A percentile compares a stretch with the other conserved stretches of the same genome.
phyloP scores from a whole-genome alignment of 192 early-diverging fungal species.

The Backusella mclennaniae region DNA sequence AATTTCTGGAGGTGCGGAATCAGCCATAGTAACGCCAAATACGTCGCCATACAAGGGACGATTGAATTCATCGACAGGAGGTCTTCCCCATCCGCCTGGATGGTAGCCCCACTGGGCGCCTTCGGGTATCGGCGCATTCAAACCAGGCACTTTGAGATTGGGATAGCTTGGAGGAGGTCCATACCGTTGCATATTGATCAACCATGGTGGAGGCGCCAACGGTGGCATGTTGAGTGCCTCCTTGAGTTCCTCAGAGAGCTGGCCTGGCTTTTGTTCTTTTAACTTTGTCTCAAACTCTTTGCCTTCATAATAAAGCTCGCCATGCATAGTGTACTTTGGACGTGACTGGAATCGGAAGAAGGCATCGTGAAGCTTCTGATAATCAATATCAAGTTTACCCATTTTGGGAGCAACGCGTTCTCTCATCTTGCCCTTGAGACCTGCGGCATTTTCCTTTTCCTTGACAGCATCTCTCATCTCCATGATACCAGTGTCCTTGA shows the following conservation, averaged over 20 bases:
- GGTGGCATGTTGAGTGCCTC: constrained; percentile 89
- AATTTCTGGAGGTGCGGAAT: constrained; percentile 52
- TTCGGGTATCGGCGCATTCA: constrained; percentile 94
- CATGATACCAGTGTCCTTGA: constrained; percentile 97
- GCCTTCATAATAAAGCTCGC: constrained; percentile 94
- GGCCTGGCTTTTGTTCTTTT: constrained; percentile 85
- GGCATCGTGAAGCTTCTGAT: constrained; percentile 96
- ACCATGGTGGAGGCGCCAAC: constrained; percentile 93
- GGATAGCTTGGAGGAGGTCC: constrained; percentile 96
- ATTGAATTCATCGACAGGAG: constrained; percentile 83
- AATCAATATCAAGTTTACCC: constrained; percentile 96
- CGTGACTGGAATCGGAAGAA: constrained; percentile 96
- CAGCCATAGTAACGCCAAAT: constrained; percentile 66
- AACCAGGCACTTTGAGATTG: constrained; percentile 84
- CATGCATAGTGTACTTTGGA: constrained; percentile 69
- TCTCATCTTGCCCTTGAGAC: constrained; percentile 80
- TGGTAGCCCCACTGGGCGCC: constrained; percentile 99
- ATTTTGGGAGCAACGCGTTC: constrained; percentile 92
- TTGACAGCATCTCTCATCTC: constrained; percentile 87
- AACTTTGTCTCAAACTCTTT: constrained; percentile 92
- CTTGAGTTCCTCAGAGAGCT: constrained; percentile 82
- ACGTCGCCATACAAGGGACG: constrained; percentile 96
- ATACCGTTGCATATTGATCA: constrained; percentile 98
- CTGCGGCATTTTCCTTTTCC: constrained; percentile 83
- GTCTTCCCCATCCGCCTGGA: constrained; percentile 91